These are phyloP conservation scores for Selenicereus undatus DNA, from an alignment of 148 eudicot genomes.

Conservation along the genomic window DNA sequence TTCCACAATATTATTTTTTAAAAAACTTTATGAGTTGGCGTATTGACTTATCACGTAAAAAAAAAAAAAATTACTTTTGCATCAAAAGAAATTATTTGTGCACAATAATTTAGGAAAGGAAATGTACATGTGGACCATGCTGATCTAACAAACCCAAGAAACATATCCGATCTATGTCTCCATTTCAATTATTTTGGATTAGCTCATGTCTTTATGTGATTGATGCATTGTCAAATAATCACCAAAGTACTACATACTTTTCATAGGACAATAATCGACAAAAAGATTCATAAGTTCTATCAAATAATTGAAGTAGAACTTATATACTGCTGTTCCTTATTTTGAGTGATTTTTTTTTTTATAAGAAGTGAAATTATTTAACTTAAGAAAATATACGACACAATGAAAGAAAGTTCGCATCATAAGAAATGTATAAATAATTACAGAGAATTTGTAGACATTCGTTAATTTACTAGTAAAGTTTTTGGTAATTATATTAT, in stretches of 20 bases:
- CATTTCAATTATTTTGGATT: background rate
- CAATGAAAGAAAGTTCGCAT: too few relatives aligned
- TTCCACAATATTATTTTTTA: too few relatives aligned
- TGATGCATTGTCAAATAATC: background rate
- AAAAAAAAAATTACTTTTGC: too few relatives aligned
- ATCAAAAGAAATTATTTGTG: background rate
- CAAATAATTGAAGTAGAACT: background rate
- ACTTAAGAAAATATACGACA: too few relatives aligned
- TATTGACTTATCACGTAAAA: background rate
- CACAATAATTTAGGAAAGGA: conserved; percentile 9
- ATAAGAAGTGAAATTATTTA: too few relatives aligned
- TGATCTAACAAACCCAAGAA: conserved; percentile 20
- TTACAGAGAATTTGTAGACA: too few relatives aligned
- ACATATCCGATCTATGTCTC: conserved; percentile 4
- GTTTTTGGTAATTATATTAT: too few relatives aligned
- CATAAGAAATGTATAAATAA: too few relatives aligned
- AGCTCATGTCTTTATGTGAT: background rate
- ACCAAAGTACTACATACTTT: background rate
- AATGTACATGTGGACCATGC: conserved; percentile 19
- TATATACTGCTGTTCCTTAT: too few relatives aligned
- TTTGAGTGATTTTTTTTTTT: too few relatives aligned
- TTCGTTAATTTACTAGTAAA: too few relatives aligned
- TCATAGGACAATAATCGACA: background rate
- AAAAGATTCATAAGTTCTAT: background rate
- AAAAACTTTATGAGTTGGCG: background rate